Evolutionary conservation across 768 basidiomycete genomes (phyloP).

Genomic region (Kwoniella sp.): DNA sequence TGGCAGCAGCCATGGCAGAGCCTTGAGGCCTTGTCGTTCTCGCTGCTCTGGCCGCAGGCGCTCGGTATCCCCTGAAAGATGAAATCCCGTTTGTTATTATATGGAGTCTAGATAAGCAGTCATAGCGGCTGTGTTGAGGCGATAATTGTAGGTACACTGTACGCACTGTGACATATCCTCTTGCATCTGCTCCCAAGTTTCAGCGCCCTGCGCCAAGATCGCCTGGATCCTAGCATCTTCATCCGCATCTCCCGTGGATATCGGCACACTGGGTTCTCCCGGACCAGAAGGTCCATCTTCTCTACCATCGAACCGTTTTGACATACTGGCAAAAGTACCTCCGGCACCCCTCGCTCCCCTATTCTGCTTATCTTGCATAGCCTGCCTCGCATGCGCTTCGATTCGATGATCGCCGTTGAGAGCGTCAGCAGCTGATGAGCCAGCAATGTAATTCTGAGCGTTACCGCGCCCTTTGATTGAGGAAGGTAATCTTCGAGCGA

Average conservation of each 20-base stretch:
- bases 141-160: no score
- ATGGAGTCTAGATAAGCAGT: no score
- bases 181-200: conserved; percentile 98
- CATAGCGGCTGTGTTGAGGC: no score
- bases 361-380: conserved; percentile 45
- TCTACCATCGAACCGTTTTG: conserved; percentile 85
- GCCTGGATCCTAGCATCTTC: conserved; percentile 97
- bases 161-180: conserved; percentile 99
- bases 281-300: conserved; percentile 61
- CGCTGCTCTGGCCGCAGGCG: conserved; percentile 25
- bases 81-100: no score
- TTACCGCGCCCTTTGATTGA: conserved; percentile 57
- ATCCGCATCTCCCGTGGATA: conserved; percentile 62
- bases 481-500: conserved; percentile 87
- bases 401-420: conserved; percentile 64
- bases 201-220: conserved; percentile 91
- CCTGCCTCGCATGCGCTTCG: conserved; percentile 45
- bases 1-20: conserved; percentile 36
- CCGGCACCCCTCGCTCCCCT: conserved; percentile 34
- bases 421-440: conserved; percentile 46
- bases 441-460: conserved; percentile 57
- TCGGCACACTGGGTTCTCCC: conserved; percentile 26
- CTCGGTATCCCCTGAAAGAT: conserved; percentile 11
- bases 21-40: conserved; percentile 15
- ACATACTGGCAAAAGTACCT: conserved; percentile 60